Base-by-base conservation (phyloP, 78 protist species). In the Emiliania huxleyi region DNA sequence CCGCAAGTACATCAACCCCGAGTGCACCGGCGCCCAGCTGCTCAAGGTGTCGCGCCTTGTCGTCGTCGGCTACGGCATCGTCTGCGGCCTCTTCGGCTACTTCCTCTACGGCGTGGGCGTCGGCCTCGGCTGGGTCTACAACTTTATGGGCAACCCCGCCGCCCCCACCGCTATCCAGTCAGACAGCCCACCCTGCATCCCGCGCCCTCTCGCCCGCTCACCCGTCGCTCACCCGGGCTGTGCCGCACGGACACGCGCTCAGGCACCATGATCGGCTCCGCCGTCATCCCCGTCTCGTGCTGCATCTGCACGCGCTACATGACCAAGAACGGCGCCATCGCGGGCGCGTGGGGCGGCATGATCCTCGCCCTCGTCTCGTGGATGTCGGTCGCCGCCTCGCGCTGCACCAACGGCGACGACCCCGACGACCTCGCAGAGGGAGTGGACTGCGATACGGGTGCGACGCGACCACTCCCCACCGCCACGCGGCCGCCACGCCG, bases 111-210 rank as follows among this genome's bases (percentile, higher is more conserved):
- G 35, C 29, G 5, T 37, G 43, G 49, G 73, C 62, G 33, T 91
- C 89, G 0, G 21, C 90, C 89, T 91, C 42, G 93, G 93, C 46
- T 91, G 49, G 62, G 55, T 91, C 38, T 91, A 91, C 89, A 6
- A 19, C 35, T 49, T n/a, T 4, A 91, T 91, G 93, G 93, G 90
- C 38, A n/a, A n/a, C n/a, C n/a, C n/a, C n/a, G n/a, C n/a, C n/a
- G n/a, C n/a, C n/a, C n/a, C n/a, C n/a, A n/a, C n/a, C n/a, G n/a
- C n/a, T n/a, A n/a, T n/a, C n/a, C n/a, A n/a, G n/a, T n/a, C n/a
- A n/a, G n/a, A n/a, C n/a, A n/a, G n/a, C n/a, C n/a, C n/a, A n/a
- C n/a, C n/a, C n/a, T n/a, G n/a, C n/a, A n/a, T n/a, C n/a, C n/a
- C n/a, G n/a, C n/a, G n/a, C n/a, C n/a, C n/a, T n/a, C n/a, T n/a